A percentile compares a stretch with the other conserved stretches of the same genome.
phyloP scores from a whole-genome alignment of 345 rosid genomes.

The Aquilaria yunnanensis region DNA sequence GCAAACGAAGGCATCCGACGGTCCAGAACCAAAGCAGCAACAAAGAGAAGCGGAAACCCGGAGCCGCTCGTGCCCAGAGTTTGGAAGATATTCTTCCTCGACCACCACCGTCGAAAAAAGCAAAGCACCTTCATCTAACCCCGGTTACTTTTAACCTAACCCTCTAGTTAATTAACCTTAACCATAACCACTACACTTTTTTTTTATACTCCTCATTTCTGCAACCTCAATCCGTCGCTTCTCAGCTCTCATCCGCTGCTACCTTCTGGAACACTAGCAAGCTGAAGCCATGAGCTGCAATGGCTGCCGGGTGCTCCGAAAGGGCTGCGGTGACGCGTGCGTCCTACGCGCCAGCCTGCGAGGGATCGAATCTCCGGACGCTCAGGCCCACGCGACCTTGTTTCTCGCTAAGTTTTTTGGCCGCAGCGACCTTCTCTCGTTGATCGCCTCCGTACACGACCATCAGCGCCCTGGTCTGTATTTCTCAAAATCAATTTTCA shows the following conservation, averaged over 20 bases:
- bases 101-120: slow-evolving; percentile 1
- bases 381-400: slow-evolving; percentile 56
- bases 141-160: slow-evolving; percentile 27
- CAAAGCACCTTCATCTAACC: not conserved
- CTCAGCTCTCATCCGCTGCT: not conserved
- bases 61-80: slow-evolving; percentile 78
- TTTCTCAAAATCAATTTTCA: not conserved
- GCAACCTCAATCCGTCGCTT: not conserved
- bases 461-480: slow-evolving; percentile 42
- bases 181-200: not conserved
- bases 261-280: slow-evolving; percentile 8
- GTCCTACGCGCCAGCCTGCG: slow-evolving; percentile 42
- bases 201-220: slow-evolving; percentile 2
- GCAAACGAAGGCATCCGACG: slow-evolving; percentile 19
- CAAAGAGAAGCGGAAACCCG: slow-evolving; percentile 55
- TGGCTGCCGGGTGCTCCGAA: slow-evolving; percentile 57
- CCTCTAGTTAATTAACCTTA: not conserved
- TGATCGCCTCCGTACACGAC: slow-evolving; percentile 50
- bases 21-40: slow-evolving; percentile 5
- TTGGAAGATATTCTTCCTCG: slow-evolving; percentile 47
- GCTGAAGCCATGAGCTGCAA: slow-evolving; percentile 41
- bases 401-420: slow-evolving; percentile 61
- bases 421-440: slow-evolving; percentile 43
- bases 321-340: slow-evolving; percentile 52
- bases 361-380: slow-evolving; percentile 44